phyloP scores from a whole-genome alignment of 805 yeast species.

The Ogataea chonburiensis region DNA sequence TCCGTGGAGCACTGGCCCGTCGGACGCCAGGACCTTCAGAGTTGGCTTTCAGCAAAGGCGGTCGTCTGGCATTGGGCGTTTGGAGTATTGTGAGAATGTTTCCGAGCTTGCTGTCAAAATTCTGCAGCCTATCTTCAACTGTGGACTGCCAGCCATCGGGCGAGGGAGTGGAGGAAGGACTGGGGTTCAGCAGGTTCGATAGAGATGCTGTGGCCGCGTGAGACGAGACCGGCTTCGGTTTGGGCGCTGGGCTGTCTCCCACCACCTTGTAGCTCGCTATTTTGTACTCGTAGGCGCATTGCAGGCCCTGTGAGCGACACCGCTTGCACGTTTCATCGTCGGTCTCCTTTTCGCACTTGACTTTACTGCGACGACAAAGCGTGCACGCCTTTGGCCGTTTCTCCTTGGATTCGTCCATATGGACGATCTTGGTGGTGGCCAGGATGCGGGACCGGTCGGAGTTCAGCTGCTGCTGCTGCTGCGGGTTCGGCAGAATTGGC shows the following conservation, averaged over 20 bases:
- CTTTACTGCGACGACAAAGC: conserved; percentile 60
- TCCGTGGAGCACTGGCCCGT: not conserved
- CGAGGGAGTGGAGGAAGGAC: not conserved
- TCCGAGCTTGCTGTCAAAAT: conserved; percentile 40
- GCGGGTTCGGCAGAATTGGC: conserved; percentile 26
- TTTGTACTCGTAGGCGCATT: conserved; percentile 57
- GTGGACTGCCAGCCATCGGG: conserved; percentile 33
- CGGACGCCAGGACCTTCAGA: conserved; percentile 5
- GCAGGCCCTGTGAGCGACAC: conserved; percentile 50
- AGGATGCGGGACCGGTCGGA: conserved; percentile 13
- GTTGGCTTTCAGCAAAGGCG: conserved; percentile 2
- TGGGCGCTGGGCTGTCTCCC: conserved; percentile 18
- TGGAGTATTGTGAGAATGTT: conserved; percentile 38
- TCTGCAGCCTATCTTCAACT: conserved; percentile 40
- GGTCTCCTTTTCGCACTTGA: conserved; percentile 53
- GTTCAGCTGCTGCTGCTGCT: conserved; percentile 19
- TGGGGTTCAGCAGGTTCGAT: conserved; percentile 19
- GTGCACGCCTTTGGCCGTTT: conserved; percentile 56
- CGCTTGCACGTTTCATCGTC: conserved; percentile 53
- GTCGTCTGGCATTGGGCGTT: conserved; percentile 11
- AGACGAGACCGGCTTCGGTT: not conserved
- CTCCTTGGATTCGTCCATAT: conserved; percentile 21
- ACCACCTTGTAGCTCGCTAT: conserved; percentile 43
- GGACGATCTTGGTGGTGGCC: conserved; percentile 20
- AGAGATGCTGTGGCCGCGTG: conserved; percentile 9